Evolutionary conservation across 1,284 basidiomycete species (phyloP).

Genomic region (Irpex sp.): DNA sequence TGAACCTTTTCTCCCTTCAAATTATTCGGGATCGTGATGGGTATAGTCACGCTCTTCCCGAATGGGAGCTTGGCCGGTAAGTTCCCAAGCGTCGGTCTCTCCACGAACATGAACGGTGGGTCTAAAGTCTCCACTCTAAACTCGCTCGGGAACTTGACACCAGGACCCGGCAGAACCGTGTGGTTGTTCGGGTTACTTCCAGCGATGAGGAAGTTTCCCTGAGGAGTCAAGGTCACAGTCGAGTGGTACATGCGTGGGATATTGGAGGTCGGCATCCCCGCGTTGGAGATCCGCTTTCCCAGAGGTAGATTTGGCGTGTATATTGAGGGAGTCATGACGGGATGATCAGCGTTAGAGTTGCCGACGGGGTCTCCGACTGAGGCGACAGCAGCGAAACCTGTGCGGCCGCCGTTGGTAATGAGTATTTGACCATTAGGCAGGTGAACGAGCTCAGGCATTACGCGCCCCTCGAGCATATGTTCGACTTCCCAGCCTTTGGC

Average conservation of each 20-base stretch:
- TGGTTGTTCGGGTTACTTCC: constrained; percentile 48
- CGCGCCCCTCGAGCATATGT: constrained; percentile 26
- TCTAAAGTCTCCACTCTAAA: constrained; percentile 44
- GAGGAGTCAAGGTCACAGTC: constrained; percentile 33
- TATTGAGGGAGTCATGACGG: constrained; percentile 39
- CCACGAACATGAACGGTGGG: constrained; percentile 37
- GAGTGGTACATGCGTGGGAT: constrained; percentile 44
- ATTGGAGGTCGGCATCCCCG: constrained; percentile 39
- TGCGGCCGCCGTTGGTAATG: constrained; percentile 41
- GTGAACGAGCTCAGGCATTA: constrained; percentile 46
- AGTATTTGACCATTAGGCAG: constrained; percentile 48
- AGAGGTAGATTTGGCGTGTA: constrained; percentile 44
- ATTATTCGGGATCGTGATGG: constrained; percentile 26
- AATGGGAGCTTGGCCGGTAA: constrained; percentile 36
- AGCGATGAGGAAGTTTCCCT: constrained; percentile 41
- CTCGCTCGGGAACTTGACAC: constrained; percentile 32
- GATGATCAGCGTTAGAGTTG: constrained; percentile 43
- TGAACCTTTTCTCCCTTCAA: constrained; percentile 18
- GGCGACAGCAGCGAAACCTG: constrained; percentile 44
- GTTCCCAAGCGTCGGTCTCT: constrained; percentile 31
- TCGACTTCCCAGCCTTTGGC: constrained; percentile 22
- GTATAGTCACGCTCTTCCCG: constrained; percentile 33
- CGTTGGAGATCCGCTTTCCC: constrained; percentile 41
- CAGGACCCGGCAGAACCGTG: constrained; percentile 16
- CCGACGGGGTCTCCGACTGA: constrained; percentile 20